Base-by-base conservation (phyloP, 805 yeast species). In the Hanseniaspora jakobsenii region DNA sequence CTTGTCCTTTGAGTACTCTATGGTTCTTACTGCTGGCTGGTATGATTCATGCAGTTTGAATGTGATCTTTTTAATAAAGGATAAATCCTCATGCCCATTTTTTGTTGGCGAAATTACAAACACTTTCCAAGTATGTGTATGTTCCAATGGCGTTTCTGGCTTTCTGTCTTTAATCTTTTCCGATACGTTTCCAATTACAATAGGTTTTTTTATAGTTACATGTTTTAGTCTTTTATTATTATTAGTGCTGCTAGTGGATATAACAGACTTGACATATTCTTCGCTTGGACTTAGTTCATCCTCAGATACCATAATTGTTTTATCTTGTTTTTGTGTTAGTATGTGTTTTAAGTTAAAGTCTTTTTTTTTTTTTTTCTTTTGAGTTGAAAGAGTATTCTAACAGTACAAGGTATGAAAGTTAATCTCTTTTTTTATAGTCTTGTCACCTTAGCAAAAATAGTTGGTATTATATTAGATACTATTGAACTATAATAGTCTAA, bases 41-140 rank as follows among this genome's bases (percentile, higher is more conserved):
- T 89, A 91, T 0, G 98, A 91, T 51, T 91, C 98, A 61, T 91
- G 98, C 18, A 91, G 67, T 58, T 91, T 91, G 68, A 89, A 91
- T 0, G 87, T 89, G 1, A 91, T 97, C 60, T 83, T 80, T 56
- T 85, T 86, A 54, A 89, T 77, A 54, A 81, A 74, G 6, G 89
- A 73, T 24, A 86, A 61, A 55, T 91, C 96, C 50, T 79, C 77
- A 37, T 83, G 80, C 6, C 40, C 67, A 64, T 39, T 37, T 17
- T 30, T 41, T 70, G 48, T 39, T 0, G 95, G 94, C 49, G 86
- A 86, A 53, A 75, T 67, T 1, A 91, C 78, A 56, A 86, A 91
- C 6, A 91, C 83, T 3, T 95, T 87, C 98, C 98, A 91, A 42
- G 75, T 70, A 61, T 91, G 98, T 2, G 97, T 85, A 56, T 91